Evolutionary conservation across 768 basidiomycete species (phyloP), one percentile per base, ranked within the genome.

Genomic region (Psilocybe cubensis): DNA sequence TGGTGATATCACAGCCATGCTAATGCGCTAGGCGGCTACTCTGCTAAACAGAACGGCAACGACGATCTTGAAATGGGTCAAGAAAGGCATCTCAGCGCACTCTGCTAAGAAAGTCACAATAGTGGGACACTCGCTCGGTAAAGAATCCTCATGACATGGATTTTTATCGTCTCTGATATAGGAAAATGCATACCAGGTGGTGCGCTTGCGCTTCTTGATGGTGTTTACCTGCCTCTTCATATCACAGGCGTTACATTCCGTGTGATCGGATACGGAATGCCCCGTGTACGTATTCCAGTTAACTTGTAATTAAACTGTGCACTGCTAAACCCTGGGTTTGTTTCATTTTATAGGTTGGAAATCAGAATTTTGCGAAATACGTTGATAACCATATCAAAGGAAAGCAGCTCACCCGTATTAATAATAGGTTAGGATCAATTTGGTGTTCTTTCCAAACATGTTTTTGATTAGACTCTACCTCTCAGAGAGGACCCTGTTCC

Each of bases 341-440:
- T 35, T 6, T 33, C n/a, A 48, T 12, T 41, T 3, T 23, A 5
- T 28, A 79, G 78, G 79, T 79, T 25, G 85, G 87, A 11, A 87
- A 88, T 66, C 79, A 80, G 64, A 82, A 74, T 1, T 89, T 87
- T 60, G 86, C 85, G 0, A 61, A 85, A 63, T 85, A 83, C 61
- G 80, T 87, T 43, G 85, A 87, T 58, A 71, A 77, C 4, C 70
- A 83, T 52, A 33, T 77, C 8, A 38, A n/a, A n/a, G n/a, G n/a
- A 18, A 51, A 38, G 35, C 35, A 70, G 12, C 62, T 88, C 45
- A 84, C 79, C 0, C 86, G 83, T 63, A 81, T 89, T 61, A 88
- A 85, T 64, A 88, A 89, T 71, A 76, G 68, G 78, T 77, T 28
- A 52, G 71, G n/a, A n/a, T 21, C 27, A 12, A 18, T 17, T n/a